A percentile compares a stretch with the other conserved stretches of the same genome.
These are phyloP conservation scores for Pueraria montana DNA, from an alignment of 306 rosid species.

Conservation along the genomic window DNA sequence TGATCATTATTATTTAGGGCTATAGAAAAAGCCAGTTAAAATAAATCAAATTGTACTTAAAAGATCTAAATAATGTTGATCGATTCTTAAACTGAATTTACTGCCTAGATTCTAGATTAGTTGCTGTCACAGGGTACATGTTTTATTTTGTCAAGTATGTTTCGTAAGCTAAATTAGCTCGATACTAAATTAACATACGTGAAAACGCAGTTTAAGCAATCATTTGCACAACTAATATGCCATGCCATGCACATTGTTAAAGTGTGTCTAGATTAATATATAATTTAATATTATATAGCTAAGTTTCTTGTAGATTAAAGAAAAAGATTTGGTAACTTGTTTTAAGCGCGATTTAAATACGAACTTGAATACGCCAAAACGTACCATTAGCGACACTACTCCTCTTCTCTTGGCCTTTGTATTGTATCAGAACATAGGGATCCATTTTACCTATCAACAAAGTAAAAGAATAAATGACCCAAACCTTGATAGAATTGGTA, in stretches of 20 bases:
- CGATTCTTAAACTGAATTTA: too few relatives aligned
- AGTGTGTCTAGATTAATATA: neutral
- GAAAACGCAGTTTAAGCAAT: neutral
- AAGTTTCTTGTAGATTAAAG: slow-evolving; percentile 1
- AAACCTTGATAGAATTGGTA: neutral
- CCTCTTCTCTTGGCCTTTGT: slow-evolving; percentile 79
- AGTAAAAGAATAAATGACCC: neutral
- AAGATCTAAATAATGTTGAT: too few relatives aligned
- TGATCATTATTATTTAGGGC: too few relatives aligned
- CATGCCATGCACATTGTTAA: neutral
- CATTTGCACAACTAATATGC: neutral
- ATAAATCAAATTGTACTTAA: too few relatives aligned
- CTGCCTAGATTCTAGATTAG: too few relatives aligned
- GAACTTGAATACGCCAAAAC: slow-evolving; percentile 5
- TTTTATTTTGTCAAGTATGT: too few relatives aligned
- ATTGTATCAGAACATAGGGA: slow-evolving; percentile 77
- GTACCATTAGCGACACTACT: slow-evolving; percentile 73
- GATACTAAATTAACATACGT: too few relatives aligned
- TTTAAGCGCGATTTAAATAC: neutral
- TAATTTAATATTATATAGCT: too few relatives aligned
- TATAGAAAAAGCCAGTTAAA: too few relatives aligned
- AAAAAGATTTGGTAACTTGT: neutral
- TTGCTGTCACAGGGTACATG: too few relatives aligned
- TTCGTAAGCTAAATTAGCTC: too few relatives aligned
- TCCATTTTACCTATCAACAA: slow-evolving; percentile 66